These are phyloP conservation scores for Suillus plorans DNA, from an alignment of 768 basidiomycete species.

Conservation along the genomic window DNA sequence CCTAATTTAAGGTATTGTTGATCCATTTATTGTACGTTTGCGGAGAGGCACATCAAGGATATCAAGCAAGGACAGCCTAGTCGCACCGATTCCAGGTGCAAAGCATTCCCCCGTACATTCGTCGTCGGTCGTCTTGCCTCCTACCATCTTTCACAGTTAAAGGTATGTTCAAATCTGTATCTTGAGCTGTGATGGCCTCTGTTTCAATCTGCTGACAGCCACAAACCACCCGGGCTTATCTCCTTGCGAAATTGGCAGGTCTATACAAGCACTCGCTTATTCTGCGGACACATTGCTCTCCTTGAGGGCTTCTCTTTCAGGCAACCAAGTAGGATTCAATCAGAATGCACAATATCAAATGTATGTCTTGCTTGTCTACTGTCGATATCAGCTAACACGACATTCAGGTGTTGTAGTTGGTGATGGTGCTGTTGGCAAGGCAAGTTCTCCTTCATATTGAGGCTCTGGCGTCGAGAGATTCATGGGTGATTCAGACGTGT, in stretches of 20 bases:
- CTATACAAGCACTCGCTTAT: constrained; percentile 18
- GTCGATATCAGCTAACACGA: constrained; percentile 31
- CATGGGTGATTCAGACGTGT: constrained; percentile 71
- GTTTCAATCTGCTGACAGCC: constrained; percentile 4
- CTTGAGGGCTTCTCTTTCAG: constrained; percentile 6
- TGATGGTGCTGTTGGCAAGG: constrained; percentile 99
- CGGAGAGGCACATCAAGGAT: constrained; percentile 23
- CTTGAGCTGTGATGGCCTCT: background rate
- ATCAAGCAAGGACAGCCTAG: constrained; percentile 27
- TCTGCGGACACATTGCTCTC: constrained; percentile 6
- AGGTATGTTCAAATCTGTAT: background rate
- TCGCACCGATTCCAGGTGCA: constrained; percentile 10
- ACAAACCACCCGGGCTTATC: background rate
- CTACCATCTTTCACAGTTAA: background rate
- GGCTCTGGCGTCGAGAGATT: constrained; percentile 3
- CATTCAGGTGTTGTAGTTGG: constrained; percentile 91
- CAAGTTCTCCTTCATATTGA: constrained; percentile 33
- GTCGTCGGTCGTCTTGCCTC: constrained; percentile 1
- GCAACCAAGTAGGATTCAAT: constrained; percentile 8
- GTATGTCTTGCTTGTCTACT: constrained; percentile 42
- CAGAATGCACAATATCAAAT: constrained; percentile 89
- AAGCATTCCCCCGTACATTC: constrained; percentile 8
- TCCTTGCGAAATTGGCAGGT: constrained; percentile 14
- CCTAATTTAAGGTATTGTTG: constrained; percentile 12
- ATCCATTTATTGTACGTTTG: constrained; percentile 7